Conservation (phyloP, 2,329 filamentous ascomycete genomes). For the Scorias spongiosa region DNA sequence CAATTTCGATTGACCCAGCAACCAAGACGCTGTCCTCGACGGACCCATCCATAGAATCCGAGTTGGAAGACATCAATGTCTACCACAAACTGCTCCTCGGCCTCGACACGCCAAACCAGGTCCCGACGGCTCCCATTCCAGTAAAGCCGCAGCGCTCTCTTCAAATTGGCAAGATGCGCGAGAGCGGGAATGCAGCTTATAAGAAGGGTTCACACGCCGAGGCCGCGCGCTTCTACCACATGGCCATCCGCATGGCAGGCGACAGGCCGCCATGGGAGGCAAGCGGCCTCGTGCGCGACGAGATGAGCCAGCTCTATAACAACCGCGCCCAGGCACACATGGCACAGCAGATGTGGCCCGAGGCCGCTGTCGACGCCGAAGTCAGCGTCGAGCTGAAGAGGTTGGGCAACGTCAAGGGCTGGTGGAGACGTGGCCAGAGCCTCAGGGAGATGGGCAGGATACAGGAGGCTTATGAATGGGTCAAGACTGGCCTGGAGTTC, state of each 20-base stretch:
- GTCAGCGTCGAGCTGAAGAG: conserved; percentile 76
- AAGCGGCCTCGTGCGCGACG: conserved; percentile 65
- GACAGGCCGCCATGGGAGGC: conserved; percentile 79
- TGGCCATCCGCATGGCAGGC: conserved; percentile 83
- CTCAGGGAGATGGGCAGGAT: conserved; percentile 79
- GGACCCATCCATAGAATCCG: conserved; percentile 25
- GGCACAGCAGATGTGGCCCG: conserved; percentile 65
- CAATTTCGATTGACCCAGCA: conserved; percentile 64
- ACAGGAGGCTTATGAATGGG: conserved; percentile 68
- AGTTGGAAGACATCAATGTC: conserved; percentile 57
- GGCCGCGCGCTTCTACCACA: conserved; percentile 64
- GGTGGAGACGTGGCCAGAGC: conserved; percentile 78
- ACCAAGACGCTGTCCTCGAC: conserved; percentile 54
- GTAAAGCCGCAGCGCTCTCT: conserved; percentile 86
- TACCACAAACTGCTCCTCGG: conserved; percentile 63
- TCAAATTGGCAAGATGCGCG: conserved; percentile 79
- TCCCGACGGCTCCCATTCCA: conserved; percentile 75
- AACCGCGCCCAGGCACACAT: conserved; percentile 88
- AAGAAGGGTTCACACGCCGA: conserved; percentile 61
- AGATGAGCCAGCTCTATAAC: conserved; percentile 62
- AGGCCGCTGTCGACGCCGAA: conserved; percentile 77
- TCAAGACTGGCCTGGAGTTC: conserved; percentile 63
- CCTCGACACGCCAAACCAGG: conserved; percentile 40
- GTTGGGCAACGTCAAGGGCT: conserved; percentile 80
- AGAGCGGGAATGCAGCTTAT: conserved; percentile 69